A percentile compares a stretch with the other conserved stretches of the same genome.
Conservation (phyloP, 495 filamentous ascomycete genomes). For the Chaetomium tenue region DNA sequence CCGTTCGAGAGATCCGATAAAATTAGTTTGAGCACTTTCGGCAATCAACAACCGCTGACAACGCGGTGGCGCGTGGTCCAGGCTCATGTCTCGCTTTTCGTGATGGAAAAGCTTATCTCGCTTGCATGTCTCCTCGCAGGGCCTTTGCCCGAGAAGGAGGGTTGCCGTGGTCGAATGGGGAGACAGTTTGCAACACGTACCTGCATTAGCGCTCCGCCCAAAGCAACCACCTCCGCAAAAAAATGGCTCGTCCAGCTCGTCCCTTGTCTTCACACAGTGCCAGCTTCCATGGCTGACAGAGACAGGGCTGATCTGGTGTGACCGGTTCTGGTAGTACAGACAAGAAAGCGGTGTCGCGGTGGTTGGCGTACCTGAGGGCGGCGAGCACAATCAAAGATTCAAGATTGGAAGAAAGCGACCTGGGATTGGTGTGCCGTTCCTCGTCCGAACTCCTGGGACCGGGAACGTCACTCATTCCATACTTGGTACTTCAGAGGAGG, state of each 20-base stretch:
- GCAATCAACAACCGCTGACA: constrained; percentile 21
- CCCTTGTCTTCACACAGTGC: constrained; percentile 8
- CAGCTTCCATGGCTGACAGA: constrained; percentile 1
- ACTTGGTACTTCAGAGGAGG: background rate
- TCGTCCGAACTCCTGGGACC: background rate
- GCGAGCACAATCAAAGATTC: too few species aligned
- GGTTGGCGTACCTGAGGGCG: too few species aligned
- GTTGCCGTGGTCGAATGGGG: constrained; percentile 18
- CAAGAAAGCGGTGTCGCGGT: background rate
- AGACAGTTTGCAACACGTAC: constrained; percentile 17
- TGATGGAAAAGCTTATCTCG: constrained; percentile 16
- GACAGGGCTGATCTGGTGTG: background rate
- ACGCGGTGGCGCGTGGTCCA: constrained; percentile 1
- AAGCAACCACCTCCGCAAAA: constrained; percentile 1
- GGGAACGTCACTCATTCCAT: background rate
- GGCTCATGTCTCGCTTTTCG: constrained; percentile 1
- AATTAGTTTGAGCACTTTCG: constrained; percentile 26
- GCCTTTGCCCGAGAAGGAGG: constrained; percentile 4
- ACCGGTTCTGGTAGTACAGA: background rate
- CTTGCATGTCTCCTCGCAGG: constrained; percentile 2
- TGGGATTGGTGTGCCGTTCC: background rate
- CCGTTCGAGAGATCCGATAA: constrained; percentile 1
- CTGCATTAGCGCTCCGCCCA: constrained; percentile 26
- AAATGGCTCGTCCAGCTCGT: too few species aligned
- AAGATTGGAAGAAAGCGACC: too few species aligned